Percentiles rank a stretch among this genome's conserved stretches.
Evolutionary conservation across 192 early-diverging fungal genomes (phyloP).

Genomic region (Podila minutissima): DNA sequence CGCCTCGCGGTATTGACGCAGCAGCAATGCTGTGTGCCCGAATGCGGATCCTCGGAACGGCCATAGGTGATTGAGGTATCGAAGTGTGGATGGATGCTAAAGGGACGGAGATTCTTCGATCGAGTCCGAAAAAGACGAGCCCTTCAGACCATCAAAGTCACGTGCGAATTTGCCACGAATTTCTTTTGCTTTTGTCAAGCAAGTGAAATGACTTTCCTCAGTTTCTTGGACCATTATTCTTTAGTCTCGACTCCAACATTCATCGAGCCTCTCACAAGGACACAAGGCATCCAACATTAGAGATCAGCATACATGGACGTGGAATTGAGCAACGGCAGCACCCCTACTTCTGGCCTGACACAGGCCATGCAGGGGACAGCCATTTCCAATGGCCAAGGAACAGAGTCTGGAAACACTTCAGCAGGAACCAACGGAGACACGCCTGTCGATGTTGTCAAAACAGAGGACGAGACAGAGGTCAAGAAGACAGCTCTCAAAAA

Average conservation of each 20-base stretch:
- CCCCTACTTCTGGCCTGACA: not conserved
- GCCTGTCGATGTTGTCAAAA: not conserved
- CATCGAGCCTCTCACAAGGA: conserved; percentile 2
- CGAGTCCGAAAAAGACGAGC: not conserved
- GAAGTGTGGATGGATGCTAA: not conserved
- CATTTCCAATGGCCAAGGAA: not conserved
- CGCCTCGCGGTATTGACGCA: not conserved
- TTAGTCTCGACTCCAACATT: not conserved
- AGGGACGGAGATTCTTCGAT: not conserved
- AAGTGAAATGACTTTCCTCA: no score
- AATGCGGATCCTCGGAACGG: conserved; percentile 16
- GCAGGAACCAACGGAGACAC: not conserved
- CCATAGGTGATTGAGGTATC: conserved; percentile 9
- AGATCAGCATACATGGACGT: not conserved
- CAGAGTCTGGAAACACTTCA: not conserved
- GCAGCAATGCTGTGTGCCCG: not conserved
- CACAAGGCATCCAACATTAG: not conserved
- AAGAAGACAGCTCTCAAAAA: conserved; percentile 34
- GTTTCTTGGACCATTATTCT: no score
- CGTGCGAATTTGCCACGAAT: no score
- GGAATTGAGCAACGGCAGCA: not conserved
- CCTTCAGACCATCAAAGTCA: no score
- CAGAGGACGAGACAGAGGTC: not conserved
- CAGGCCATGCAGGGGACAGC: not conserved
- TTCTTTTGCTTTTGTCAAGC: no score